These are phyloP conservation scores for Trichoderma orchidacearum DNA, from an alignment of 495 filamentous ascomycete species.

Conservation along the genomic window DNA sequence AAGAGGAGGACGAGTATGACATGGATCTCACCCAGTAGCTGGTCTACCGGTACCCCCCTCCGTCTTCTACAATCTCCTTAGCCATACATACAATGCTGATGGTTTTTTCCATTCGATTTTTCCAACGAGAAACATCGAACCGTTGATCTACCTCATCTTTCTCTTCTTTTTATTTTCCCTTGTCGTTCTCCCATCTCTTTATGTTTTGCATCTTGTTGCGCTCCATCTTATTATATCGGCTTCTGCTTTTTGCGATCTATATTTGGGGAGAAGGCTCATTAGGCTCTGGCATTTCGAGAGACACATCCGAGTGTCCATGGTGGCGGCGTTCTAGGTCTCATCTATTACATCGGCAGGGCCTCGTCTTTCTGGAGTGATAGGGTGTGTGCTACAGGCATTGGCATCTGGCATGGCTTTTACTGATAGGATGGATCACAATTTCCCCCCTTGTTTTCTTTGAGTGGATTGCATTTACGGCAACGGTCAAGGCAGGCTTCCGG, in stretches of 20 bases:
- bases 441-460: neutral
- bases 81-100: too few relatives aligned
- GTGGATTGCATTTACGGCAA: too few relatives aligned
- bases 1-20: constrained; percentile 80
- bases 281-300: neutral
- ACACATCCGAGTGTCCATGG: neutral
- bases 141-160: neutral
- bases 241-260: neutral
- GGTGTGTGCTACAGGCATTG: neutral
- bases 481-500: too few relatives aligned
- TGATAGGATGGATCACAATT: neutral
- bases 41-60: neutral
- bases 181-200: neutral
- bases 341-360: neutral
- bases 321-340: neutral
- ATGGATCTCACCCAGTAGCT: constrained; percentile 48
- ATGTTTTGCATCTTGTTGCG: neutral
- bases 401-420: constrained; percentile 2
- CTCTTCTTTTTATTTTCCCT: neutral
- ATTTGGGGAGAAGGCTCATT: neutral
- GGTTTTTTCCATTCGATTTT: neutral
- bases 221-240: neutral
- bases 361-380: neutral
- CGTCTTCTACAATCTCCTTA: too few relatives aligned
- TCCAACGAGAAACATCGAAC: neutral